Evolutionary conservation across 306 rosid species (phyloP).

Genomic region (Benincasa hispida): DNA sequence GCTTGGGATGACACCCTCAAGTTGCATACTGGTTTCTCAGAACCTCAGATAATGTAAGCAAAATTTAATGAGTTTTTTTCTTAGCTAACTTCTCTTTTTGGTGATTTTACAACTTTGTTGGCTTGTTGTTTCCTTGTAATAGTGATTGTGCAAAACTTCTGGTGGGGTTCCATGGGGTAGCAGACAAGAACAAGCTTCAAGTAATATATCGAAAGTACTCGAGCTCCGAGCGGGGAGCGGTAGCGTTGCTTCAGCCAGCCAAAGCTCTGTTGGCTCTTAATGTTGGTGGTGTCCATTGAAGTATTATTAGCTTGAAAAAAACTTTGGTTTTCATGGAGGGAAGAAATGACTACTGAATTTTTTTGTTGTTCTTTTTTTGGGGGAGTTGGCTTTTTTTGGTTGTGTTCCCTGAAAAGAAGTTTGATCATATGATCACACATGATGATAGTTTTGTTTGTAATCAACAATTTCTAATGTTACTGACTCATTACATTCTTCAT

Average conservation of each 20-base stretch:
- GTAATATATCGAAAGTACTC: slow-evolving; percentile 47
- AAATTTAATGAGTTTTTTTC: too few relatives aligned
- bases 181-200: slow-evolving; percentile 37
- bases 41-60: slow-evolving; percentile 41
- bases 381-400: too few relatives aligned
- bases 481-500: too few relatives aligned
- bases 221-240: slow-evolving; percentile 35
- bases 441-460: too few relatives aligned
- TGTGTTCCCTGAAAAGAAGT: too few relatives aligned
- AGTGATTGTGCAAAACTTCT: slow-evolving; percentile 61
- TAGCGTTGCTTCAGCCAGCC: slow-evolving; percentile 57
- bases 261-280: slow-evolving; percentile 27
- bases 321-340: background rate
- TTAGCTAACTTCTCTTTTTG: too few relatives aligned
- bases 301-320: background rate
- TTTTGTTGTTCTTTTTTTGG: too few relatives aligned
- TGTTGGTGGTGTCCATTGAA: background rate
- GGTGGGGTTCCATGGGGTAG: slow-evolving; percentile 32
- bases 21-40: slow-evolving; percentile 55
- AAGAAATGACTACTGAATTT: background rate
- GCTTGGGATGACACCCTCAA: slow-evolving; percentile 65
- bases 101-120: background rate
- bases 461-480: too few relatives aligned
- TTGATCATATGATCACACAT: too few relatives aligned
- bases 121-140: background rate